Conservation (phyloP, 2,329 filamentous ascomycete genomes). For the Ceratocystis cubensis region DNA sequence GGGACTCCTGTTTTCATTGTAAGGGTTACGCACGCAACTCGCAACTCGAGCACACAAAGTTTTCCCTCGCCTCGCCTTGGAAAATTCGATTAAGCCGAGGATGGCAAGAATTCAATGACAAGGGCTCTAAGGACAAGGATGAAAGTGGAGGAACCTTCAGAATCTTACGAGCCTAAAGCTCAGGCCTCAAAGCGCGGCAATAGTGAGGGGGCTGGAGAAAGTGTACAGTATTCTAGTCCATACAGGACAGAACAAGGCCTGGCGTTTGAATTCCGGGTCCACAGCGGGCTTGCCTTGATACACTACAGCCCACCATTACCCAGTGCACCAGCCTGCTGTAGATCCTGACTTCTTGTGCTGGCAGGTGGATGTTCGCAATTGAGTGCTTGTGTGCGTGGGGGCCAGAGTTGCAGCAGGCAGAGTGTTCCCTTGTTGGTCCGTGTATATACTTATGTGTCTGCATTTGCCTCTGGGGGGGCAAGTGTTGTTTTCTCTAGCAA, state of each 20-base stretch:
- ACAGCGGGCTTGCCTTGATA: not conserved
- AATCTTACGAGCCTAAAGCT: no score
- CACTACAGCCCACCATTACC: not conserved
- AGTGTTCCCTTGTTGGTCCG: not conserved
- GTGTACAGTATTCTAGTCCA: not conserved
- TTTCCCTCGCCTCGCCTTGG: not conserved
- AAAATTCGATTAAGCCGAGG: not conserved
- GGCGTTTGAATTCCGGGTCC: not conserved
- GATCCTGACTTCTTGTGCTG: not conserved
- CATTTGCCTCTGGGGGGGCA: no score
- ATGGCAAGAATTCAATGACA: not conserved
- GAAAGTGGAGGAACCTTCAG: no score
- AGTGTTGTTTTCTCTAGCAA: not conserved
- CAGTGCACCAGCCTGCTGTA: constrained; percentile 1
- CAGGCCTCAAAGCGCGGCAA: not conserved
- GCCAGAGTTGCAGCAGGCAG: not conserved
- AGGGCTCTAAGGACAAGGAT: not conserved
- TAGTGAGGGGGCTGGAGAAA: not conserved
- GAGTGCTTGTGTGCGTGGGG: no score
- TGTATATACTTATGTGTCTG: not conserved
- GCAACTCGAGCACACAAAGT: not conserved
- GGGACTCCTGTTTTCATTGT: not conserved
- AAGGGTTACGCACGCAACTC: not conserved
- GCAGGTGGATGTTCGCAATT: no score
- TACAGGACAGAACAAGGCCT: not conserved